Conservation (phyloP, 192 early-diverging fungal genomes). For the Allomyces arbusculus region DNA sequence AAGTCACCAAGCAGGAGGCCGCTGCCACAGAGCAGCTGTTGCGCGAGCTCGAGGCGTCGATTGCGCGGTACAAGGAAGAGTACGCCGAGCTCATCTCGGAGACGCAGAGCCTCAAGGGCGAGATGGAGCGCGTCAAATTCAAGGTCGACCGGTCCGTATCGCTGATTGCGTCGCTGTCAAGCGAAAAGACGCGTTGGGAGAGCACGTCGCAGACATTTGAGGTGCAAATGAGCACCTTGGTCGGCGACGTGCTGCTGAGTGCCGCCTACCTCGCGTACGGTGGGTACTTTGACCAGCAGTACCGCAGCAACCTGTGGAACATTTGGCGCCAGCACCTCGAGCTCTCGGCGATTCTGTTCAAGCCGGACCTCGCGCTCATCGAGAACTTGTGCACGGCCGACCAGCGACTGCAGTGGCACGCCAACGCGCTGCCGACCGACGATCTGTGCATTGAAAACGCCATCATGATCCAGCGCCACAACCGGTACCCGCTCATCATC, state of each 20-base stretch:
- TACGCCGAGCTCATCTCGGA: slow-evolving; percentile 92
- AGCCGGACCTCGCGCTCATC: slow-evolving; percentile 57
- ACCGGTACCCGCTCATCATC: slow-evolving; percentile 91
- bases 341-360: slow-evolving; percentile 47
- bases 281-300: slow-evolving; percentile 94
- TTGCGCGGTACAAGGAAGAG: slow-evolving; percentile 86
- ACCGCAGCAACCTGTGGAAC: slow-evolving; percentile 56
- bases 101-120: slow-evolving; percentile 66
- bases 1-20: slow-evolving; percentile 47
- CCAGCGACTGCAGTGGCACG: slow-evolving; percentile 77
- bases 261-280: slow-evolving; percentile 91
- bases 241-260: slow-evolving; percentile 84
- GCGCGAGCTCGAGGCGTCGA: slow-evolving; percentile 60
- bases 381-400: slow-evolving; percentile 85
- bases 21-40: slow-evolving; percentile 59
- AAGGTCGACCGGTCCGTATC: slow-evolving; percentile 82
- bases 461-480: slow-evolving; percentile 83
- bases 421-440: slow-evolving; percentile 63
- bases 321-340: slow-evolving; percentile 59
- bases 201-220: slow-evolving; percentile 73
- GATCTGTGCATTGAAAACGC: slow-evolving; percentile 95
- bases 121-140: slow-evolving; percentile 79
- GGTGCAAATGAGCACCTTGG: slow-evolving; percentile 90
- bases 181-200: slow-evolving; percentile 88
- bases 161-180: slow-evolving; percentile 68